phyloP scores from a whole-genome alignment of 2,329 filamentous ascomycete genomes.

The Parastagonospora nodorum region DNA sequence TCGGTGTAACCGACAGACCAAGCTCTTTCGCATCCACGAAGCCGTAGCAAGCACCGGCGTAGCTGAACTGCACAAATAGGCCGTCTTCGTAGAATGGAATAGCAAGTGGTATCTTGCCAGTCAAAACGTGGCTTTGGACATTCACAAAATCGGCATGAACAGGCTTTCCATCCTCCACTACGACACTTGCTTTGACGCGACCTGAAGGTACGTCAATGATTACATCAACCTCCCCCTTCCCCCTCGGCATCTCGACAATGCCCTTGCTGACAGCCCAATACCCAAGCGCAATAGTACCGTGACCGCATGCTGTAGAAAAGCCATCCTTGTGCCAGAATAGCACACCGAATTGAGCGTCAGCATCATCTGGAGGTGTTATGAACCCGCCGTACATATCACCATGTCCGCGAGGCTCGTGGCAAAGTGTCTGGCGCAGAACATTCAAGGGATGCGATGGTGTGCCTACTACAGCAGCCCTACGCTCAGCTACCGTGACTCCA shows the following conservation, averaged over 20 bases:
- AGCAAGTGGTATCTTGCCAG: no score
- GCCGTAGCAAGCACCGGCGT: no score
- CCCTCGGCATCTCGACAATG: constrained; percentile 1
- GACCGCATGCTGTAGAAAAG: constrained; percentile 58
- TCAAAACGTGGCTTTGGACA: no score
- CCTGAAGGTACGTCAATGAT: constrained; percentile 15
- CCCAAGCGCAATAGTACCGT: constrained; percentile 58
- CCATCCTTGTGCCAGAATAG: constrained; percentile 56
- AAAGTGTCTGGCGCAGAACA: constrained; percentile 7
- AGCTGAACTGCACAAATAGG: no score
- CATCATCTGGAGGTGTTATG: constrained; percentile 45
- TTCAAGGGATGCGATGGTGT: constrained; percentile 6
- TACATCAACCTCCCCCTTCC: constrained; percentile 3
- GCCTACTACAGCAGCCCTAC: constrained; percentile 5
- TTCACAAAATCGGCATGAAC: no score
- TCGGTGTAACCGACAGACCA: no score
- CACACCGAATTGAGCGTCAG: constrained; percentile 57
- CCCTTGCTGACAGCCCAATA: constrained; percentile 10
- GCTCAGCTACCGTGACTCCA: constrained; percentile 4
- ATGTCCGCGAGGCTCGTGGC: constrained; percentile 55
- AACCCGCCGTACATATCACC: constrained; percentile 60
- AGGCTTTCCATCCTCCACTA: no score
- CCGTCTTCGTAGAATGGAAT: no score
- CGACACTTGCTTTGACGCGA: background rate
- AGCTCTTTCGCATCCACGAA: no score